These are phyloP conservation scores for Aspergillus udagawae DNA, from an alignment of 2,329 filamentous ascomycete genomes.

Conservation along the genomic window DNA sequence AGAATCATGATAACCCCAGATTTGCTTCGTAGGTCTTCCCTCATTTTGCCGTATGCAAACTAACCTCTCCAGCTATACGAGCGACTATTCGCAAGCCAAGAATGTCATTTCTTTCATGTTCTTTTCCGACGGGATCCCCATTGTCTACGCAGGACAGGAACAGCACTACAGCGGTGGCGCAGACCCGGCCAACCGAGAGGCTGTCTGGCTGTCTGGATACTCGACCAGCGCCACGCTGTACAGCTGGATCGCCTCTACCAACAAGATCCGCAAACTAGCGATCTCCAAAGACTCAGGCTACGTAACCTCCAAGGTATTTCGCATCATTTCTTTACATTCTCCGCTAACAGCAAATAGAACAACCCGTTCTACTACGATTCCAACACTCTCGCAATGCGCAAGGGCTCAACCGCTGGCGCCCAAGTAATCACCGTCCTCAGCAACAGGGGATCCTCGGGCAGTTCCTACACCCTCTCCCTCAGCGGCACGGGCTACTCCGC, in stretches of 20 bases:
- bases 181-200: slow-evolving; percentile 50
- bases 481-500: slow-evolving; percentile 20
- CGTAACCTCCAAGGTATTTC: slow-evolving; percentile 29
- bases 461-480: slow-evolving; percentile 20
- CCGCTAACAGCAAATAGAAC: slow-evolving; percentile 17
- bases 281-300: slow-evolving; percentile 35
- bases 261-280: slow-evolving; percentile 46
- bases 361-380: slow-evolving; percentile 41
- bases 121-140: slow-evolving; percentile 57
- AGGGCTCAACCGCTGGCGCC: slow-evolving; percentile 33
- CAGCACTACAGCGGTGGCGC: slow-evolving; percentile 53
- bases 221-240: slow-evolving; percentile 46
- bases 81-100: slow-evolving; percentile 45
- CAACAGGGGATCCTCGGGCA: slow-evolving; percentile 31
- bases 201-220: slow-evolving; percentile 54
- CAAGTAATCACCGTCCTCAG: slow-evolving; percentile 40
- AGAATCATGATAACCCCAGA: slow-evolving; percentile 58
- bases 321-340: background rate
- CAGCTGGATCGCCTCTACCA: slow-evolving; percentile 43
- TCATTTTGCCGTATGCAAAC: background rate
- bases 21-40: slow-evolving; percentile 38
- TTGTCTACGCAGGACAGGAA: slow-evolving; percentile 63
- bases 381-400: slow-evolving; percentile 41
- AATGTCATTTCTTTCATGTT: slow-evolving; percentile 60
- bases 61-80: slow-evolving; percentile 7